A percentile compares a stretch with the other conserved stretches of the same genome.
These are phyloP conservation scores for Fusarium ramigenum DNA, from an alignment of 2,329 filamentous ascomycete genomes.

Conservation along the genomic window DNA sequence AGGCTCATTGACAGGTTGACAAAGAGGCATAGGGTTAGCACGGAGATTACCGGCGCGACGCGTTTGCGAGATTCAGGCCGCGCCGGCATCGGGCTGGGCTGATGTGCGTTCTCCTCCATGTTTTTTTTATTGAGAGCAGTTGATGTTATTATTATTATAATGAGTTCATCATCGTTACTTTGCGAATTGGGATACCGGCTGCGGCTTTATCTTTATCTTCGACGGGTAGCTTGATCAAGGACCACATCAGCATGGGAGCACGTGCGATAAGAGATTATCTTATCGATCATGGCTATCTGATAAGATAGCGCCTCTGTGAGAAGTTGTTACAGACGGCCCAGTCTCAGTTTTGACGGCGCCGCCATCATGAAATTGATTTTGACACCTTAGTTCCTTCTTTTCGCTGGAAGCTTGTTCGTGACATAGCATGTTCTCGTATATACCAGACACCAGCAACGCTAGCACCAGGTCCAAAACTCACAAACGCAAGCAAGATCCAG, in stretches of 20 bases:
- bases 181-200: not conserved
- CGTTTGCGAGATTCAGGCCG: not conserved
- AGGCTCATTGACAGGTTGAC: slow-evolving; percentile 59
- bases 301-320: not conserved
- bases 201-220: not conserved
- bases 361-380: not conserved
- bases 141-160: not conserved
- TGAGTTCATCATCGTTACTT: not conserved
- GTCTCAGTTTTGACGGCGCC: not conserved
- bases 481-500: not conserved
- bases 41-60: slow-evolving; percentile 15
- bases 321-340: not conserved
- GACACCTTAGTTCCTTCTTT: not conserved
- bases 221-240: too few relatives aligned
- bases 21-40: slow-evolving; percentile 55
- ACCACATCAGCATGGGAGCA: not conserved
- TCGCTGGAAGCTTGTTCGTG: not conserved
- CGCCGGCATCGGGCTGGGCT: too few relatives aligned
- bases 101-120: not conserved
- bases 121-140: fast-evolving
- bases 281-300: not conserved
- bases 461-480: not conserved
- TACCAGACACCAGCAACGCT: not conserved
- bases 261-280: not conserved
- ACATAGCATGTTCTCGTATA: not conserved